Conservation (phyloP, 23 red algal species). For the Pyropia haitanensis region DNA sequence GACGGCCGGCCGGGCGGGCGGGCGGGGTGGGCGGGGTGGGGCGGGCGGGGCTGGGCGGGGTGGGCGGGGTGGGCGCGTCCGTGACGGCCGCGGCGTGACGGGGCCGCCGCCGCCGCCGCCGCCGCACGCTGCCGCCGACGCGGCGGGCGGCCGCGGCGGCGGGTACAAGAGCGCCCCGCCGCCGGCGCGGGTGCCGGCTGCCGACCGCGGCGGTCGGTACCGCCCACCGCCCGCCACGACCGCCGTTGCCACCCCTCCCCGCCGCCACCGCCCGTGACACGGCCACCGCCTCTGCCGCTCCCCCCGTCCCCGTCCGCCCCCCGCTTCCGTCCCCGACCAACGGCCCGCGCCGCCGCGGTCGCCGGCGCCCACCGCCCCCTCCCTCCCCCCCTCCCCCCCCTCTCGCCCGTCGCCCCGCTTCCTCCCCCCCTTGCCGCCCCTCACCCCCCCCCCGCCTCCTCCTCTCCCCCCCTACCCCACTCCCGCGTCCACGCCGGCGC, state of each 20-base stretch:
- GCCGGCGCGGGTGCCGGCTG: background rate
- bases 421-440: background rate
- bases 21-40: no score
- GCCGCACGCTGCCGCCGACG: background rate
- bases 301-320: background rate
- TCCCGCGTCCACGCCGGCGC: no score
- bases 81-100: background rate
- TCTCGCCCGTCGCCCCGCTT: slow-evolving; percentile 1
- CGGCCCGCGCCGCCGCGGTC: background rate
- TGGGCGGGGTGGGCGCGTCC: no score
- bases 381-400: background rate
- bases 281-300: background rate
- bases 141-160: background rate
- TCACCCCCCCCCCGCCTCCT: background rate
- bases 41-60: no score
- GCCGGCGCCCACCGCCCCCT: background rate
- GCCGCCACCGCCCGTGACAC: background rate
- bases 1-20: no score
- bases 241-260: slow-evolving; percentile 4
- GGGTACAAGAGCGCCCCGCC: background rate
- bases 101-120: background rate
- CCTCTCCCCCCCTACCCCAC: background rate
- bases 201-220: background rate
- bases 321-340: background rate
- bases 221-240: background rate